phyloP scores from a whole-genome alignment of 2,329 filamentous ascomycete genomes.

The Aspergillus hiratsukae region DNA sequence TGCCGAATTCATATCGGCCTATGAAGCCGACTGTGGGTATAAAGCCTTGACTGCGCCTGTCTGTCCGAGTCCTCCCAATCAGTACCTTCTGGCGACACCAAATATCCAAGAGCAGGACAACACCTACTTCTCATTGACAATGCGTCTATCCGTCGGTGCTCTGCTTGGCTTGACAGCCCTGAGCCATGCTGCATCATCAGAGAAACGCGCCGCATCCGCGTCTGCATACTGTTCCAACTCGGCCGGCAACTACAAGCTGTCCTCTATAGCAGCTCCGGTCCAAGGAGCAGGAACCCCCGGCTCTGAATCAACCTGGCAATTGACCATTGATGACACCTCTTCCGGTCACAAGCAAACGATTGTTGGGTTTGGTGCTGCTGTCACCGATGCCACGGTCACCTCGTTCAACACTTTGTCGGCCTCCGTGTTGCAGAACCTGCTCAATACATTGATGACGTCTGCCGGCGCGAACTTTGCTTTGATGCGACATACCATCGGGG shows the following conservation, averaged over 20 bases:
- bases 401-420: constrained; percentile 30
- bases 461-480: constrained; percentile 34
- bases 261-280: constrained; percentile 15
- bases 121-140: not conserved
- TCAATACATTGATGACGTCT: constrained; percentile 32
- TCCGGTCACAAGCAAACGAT: constrained; percentile 25
- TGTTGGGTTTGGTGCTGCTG: constrained; percentile 35
- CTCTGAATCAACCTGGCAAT: constrained; percentile 22
- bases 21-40: not conserved
- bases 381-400: constrained; percentile 36
- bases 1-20: not conserved
- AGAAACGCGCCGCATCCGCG: constrained; percentile 16
- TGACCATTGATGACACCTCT: constrained; percentile 23
- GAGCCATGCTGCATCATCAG: constrained; percentile 7
- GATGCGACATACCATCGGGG: constrained; percentile 40
- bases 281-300: constrained; percentile 16
- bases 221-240: constrained; percentile 25
- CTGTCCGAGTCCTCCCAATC: too few species aligned
- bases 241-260: constrained; percentile 23
- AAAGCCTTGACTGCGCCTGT: not conserved
- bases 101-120: not conserved
- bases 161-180: constrained; percentile 11
- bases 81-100: not conserved
- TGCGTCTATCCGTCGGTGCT: not conserved
- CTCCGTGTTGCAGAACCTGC: constrained; percentile 24